Evolutionary conservation across 768 basidiomycete species (phyloP).

Genomic region (Rhodotorula diobovata): DNA sequence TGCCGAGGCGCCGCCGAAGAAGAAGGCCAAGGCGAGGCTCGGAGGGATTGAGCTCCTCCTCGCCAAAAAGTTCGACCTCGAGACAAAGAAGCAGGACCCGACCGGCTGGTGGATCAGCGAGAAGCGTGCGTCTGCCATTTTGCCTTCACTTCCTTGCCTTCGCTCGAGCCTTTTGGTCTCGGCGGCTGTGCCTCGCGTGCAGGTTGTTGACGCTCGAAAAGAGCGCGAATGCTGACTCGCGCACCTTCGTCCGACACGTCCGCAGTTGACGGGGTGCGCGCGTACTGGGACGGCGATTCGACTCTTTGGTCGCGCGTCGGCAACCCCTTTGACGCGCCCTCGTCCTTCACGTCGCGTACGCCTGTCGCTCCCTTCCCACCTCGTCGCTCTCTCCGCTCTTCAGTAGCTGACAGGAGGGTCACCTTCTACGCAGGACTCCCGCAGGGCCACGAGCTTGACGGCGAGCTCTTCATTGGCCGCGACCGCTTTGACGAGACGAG

Average conservation of each 20-base stretch:
- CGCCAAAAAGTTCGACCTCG: constrained; percentile 35
- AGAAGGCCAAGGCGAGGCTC: neutral
- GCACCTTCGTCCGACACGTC: no score
- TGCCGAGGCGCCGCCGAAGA: neutral
- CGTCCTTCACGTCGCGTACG: constrained; percentile 28
- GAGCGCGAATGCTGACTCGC: neutral
- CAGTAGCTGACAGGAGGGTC: no score
- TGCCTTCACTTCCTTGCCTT: no score
- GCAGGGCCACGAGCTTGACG: constrained; percentile 31
- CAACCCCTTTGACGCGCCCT: constrained; percentile 30
- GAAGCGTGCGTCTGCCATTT: constrained; percentile 25
- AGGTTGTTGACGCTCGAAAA: neutral
- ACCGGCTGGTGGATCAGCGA: constrained; percentile 38
- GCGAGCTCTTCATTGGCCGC: constrained; percentile 40
- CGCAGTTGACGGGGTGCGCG: constrained; percentile 37
- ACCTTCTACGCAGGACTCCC: constrained; percentile 26
- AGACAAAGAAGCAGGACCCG: constrained; percentile 23
- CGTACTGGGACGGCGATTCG: constrained; percentile 37
- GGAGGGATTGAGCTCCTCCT: constrained; percentile 17
- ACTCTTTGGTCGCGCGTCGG: constrained; percentile 30
- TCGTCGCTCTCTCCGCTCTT: no score
- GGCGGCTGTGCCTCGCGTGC: no score
- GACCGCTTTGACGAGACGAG: constrained; percentile 37
- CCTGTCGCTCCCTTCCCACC: neutral
- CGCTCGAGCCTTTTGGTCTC: no score